phyloP scores from a whole-genome alignment of 495 filamentous ascomycete genomes.

The Penicillium flavigenum region DNA sequence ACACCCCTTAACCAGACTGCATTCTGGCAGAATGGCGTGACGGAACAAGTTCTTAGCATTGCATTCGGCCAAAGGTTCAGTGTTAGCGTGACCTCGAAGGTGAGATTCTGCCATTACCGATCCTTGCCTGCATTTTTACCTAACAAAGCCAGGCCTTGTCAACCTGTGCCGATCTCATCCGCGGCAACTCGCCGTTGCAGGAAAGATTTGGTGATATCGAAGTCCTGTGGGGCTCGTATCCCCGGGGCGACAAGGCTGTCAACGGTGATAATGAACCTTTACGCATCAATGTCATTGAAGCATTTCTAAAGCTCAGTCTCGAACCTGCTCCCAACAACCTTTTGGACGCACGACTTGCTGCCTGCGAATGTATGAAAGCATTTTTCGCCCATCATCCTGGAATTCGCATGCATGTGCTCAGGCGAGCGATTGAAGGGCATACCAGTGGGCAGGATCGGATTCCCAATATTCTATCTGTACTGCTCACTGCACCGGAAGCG shows the following conservation, averaged over 20 bases:
- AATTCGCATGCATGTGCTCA: conserved; percentile 80
- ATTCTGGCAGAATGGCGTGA: conserved; percentile 79
- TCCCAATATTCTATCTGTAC: conserved; percentile 84
- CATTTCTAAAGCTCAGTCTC: conserved; percentile 83
- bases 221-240: conserved; percentile 39
- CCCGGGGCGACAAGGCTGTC: conserved; percentile 26
- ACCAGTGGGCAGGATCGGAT: conserved; percentile 73
- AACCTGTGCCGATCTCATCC: conserved; percentile 85
- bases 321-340: conserved; percentile 60
- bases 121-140: background rate
- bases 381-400: conserved; percentile 79
- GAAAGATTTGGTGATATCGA: conserved; percentile 82
- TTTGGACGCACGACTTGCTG: conserved; percentile 79
- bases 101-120: conserved; percentile 37
- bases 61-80: conserved; percentile 77
- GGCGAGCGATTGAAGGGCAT: conserved; percentile 87
- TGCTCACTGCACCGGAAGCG: conserved; percentile 62
- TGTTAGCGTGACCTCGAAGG: conserved; percentile 77
- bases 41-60: conserved; percentile 76
- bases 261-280: conserved; percentile 48
- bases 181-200: conserved; percentile 76
- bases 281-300: conserved; percentile 87
- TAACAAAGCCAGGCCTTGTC: conserved; percentile 61
- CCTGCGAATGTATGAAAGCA: conserved; percentile 85
- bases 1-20: conserved; percentile 81